A percentile compares a stretch with the other conserved stretches of the same genome.
phyloP scores from a whole-genome alignment of 495 filamentous ascomycete species.

The Hypoxylon fragiforme region DNA sequence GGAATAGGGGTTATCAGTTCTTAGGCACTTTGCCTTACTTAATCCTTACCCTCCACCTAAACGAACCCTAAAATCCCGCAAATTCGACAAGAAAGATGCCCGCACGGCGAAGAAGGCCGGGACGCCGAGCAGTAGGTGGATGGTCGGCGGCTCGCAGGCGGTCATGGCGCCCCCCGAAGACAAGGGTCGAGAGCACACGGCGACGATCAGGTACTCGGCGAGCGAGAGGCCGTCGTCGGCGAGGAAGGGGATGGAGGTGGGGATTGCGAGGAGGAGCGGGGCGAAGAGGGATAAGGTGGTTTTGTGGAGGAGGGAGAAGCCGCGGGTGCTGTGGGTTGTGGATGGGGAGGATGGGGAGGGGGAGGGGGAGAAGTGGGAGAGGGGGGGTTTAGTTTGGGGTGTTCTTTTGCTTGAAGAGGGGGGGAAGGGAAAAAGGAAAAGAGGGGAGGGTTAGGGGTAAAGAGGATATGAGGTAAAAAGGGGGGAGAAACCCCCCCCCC shows the following conservation, averaged over 20 bases:
- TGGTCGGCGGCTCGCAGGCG: slow-evolving; percentile 6
- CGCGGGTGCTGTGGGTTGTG: not conserved
- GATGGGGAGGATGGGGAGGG: not conserved
- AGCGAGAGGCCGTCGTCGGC: slow-evolving; percentile 1
- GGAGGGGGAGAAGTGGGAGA: not conserved
- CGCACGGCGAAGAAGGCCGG: slow-evolving; percentile 17
- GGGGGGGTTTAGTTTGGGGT: not conserved
- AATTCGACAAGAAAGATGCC: slow-evolving; percentile 14
- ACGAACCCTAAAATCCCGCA: not conserved
- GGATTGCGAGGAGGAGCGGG: slow-evolving; percentile 1
- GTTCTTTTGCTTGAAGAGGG: not conserved
- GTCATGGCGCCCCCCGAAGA: slow-evolving; percentile 10
- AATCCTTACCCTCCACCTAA: not conserved
- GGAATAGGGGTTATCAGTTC: no score
- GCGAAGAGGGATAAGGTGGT: not conserved
- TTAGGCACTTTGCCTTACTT: not conserved
- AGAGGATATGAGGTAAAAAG: not conserved
- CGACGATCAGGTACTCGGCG: slow-evolving; percentile 6
- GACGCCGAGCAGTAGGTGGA: slow-evolving; percentile 10
- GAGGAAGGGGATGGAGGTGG: slow-evolving; percentile 9
- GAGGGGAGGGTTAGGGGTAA: not conserved
- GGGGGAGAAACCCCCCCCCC: not conserved
- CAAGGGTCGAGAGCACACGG: not conserved
- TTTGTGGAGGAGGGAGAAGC: slow-evolving; percentile 3
- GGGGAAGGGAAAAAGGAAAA: no score